Conservation (phyloP, 2,329 filamentous ascomycete genomes). For the Fusarium cyanostomum region DNA sequence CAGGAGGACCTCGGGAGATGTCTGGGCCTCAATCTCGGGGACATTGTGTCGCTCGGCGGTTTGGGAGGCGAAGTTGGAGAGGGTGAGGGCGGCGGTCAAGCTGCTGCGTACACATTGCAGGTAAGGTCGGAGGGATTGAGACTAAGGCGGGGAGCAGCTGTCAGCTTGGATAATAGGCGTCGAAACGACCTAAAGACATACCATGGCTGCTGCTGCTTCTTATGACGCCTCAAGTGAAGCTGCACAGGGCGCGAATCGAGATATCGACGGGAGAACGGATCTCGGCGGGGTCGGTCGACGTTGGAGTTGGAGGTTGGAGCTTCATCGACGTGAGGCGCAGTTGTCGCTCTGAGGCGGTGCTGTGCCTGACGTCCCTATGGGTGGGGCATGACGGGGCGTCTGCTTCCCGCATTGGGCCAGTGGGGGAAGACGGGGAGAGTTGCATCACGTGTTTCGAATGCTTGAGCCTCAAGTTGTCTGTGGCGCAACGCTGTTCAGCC, state of each 20-base stretch:
- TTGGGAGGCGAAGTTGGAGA: constrained; percentile 96
- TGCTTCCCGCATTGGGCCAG: constrained; percentile 13
- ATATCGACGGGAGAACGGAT: constrained; percentile 27
- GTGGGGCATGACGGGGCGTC: constrained; percentile 40
- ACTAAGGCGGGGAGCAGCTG: constrained; percentile 60
- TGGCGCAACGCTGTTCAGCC: constrained; percentile 23
- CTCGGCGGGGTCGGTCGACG: constrained; percentile 41
- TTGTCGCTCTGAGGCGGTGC: constrained; percentile 34
- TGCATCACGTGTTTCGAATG: constrained; percentile 24
- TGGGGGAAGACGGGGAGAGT: constrained; percentile 3
- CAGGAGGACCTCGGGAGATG: constrained; percentile 91
- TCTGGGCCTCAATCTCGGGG: constrained; percentile 92
- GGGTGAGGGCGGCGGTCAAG: constrained; percentile 88
- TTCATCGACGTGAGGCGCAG: constrained; percentile 35
- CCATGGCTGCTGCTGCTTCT: constrained; percentile 30
- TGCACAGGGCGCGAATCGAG: constrained; percentile 17
- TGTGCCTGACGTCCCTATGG: constrained; percentile 47
- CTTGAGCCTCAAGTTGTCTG: constrained; percentile 23
- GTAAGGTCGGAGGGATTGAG: constrained; percentile 96
- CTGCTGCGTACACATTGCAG: constrained; percentile 95
- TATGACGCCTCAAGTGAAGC: constrained; percentile 10
- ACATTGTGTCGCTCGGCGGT: constrained; percentile 97
- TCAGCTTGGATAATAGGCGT: constrained; percentile 24
- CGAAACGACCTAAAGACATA: constrained; percentile 11
- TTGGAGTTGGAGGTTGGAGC: constrained; percentile 43